Evolutionary conservation across 805 yeast genomes (phyloP).

Genomic region (Candida yuanshanica): DNA sequence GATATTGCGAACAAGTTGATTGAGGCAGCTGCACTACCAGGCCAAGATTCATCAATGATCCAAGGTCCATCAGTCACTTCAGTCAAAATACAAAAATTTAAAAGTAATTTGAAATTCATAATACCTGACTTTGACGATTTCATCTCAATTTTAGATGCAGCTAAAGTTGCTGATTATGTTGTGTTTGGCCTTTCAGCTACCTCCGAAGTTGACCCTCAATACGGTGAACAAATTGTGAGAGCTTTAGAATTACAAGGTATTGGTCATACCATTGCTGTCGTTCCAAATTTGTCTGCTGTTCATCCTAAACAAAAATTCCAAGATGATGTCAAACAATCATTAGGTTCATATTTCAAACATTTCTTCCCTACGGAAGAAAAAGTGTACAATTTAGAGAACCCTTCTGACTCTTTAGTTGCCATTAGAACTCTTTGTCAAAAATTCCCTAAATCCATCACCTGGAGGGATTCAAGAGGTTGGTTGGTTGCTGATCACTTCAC

Average conservation of each 20-base stretch:
- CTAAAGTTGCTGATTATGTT: slow-evolving; percentile 84
- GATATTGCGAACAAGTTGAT: slow-evolving; percentile 51
- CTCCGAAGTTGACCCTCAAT: slow-evolving; percentile 69
- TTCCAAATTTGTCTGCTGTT: slow-evolving; percentile 62
- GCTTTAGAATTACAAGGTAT: slow-evolving; percentile 91
- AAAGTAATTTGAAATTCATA: slow-evolving; percentile 63
- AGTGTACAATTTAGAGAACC: slow-evolving; percentile 61
- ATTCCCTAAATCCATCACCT: slow-evolving; percentile 75
- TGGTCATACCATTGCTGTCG: slow-evolving; percentile 71
- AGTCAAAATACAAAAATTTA: slow-evolving; percentile 57
- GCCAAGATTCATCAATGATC: slow-evolving; percentile 28
- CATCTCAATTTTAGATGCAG: slow-evolving; percentile 72
- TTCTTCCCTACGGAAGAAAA: slow-evolving; percentile 80
- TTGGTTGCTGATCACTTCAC: slow-evolving; percentile 63
- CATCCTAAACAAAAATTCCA: slow-evolving; percentile 76
- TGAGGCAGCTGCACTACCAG: slow-evolving; percentile 30
- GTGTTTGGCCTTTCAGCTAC: slow-evolving; percentile 85
- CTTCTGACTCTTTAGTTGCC: slow-evolving; percentile 66
- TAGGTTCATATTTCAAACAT: slow-evolving; percentile 61
- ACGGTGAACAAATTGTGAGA: slow-evolving; percentile 87
- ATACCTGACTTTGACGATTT: slow-evolving; percentile 68
- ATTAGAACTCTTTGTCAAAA: slow-evolving; percentile 77
- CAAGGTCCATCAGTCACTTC: slow-evolving; percentile 45
- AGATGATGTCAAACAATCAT: slow-evolving; percentile 57
- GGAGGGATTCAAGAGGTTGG: slow-evolving; percentile 95